These are phyloP conservation scores for Leptodontidium sp. DNA, from an alignment of 2,329 filamentous ascomycete species.

Conservation along the genomic window DNA sequence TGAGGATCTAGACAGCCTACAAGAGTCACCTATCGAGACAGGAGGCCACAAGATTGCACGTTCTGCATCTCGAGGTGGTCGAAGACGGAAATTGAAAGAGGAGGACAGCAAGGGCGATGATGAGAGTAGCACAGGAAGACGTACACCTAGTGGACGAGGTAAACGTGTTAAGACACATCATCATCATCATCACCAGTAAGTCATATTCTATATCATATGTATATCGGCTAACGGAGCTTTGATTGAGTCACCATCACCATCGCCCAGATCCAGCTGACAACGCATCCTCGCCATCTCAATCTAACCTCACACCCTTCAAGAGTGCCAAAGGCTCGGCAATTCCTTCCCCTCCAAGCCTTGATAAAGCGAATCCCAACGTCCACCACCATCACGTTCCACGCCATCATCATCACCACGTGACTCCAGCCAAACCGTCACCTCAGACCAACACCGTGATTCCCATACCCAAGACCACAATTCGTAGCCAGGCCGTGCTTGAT, in stretches of 20 bases:
- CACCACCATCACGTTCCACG: conserved; percentile 48
- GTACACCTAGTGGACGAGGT: conserved; percentile 64
- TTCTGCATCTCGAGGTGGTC: conserved; percentile 55
- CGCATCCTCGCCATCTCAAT: conserved; percentile 52
- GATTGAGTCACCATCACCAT: conserved; percentile 63
- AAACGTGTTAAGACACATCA: conserved; percentile 73
- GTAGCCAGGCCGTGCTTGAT: conserved; percentile 75
- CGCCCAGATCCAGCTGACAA: conserved; percentile 59
- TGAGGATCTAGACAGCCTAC: conserved; percentile 58
- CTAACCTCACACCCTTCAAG: conserved; percentile 57
- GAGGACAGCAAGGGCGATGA: conserved; percentile 74
- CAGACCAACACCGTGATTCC: conserved; percentile 56
- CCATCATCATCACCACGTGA: conserved; percentile 54
- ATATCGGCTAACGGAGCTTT: conserved; percentile 37
- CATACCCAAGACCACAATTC: conserved; percentile 71
- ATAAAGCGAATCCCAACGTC: conserved; percentile 32
- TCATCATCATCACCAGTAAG: conserved; percentile 71
- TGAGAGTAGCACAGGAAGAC: conserved; percentile 70
- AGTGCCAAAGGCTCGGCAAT: conserved; percentile 56
- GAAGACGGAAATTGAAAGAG: conserved; percentile 78
- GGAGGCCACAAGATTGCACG: conserved; percentile 51
- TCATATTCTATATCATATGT: conserved; percentile 35
- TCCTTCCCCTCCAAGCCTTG: conserved; percentile 54
- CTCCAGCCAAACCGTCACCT: conserved; percentile 38
- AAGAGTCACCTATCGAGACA: conserved; percentile 52